Evolutionary conservation across 75 land plant species (phyloP).

Genomic region (Ceratopteris richardii): DNA sequence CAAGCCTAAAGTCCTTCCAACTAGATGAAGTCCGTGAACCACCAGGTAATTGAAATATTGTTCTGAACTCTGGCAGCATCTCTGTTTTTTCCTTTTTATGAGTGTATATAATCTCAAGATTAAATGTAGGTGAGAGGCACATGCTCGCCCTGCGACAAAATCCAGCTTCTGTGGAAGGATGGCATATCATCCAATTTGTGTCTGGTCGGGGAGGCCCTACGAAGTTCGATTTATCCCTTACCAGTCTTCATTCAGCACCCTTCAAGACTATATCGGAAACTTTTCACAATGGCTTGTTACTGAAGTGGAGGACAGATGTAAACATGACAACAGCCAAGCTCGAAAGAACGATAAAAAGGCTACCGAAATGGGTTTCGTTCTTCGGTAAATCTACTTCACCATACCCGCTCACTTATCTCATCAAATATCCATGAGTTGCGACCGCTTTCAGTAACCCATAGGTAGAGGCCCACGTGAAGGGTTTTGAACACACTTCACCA

Average conservation of each 20-base stretch:
- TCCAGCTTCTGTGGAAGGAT: conserved; percentile 38
- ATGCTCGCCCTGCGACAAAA: conserved; percentile 35
- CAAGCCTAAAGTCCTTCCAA: conserved; percentile 48
- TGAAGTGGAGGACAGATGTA: conserved; percentile 83
- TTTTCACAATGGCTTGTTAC: conserved; percentile 15
- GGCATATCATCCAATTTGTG: conserved; percentile 74
- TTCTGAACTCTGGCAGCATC: too few species aligned
- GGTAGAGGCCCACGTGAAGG: too few species aligned
- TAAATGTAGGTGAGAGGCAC: conserved; percentile 36
- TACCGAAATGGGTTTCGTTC: conserved; percentile 76
- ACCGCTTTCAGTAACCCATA: too few species aligned
- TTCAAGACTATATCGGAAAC: conserved; percentile 12
- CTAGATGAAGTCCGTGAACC: conserved; percentile 23
- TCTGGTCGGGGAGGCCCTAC: conserved; percentile 56
- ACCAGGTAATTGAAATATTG: conserved; percentile 8
- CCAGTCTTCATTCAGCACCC: too few species aligned
- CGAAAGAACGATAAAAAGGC: conserved; percentile 39
- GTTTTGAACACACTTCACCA: too few species aligned
- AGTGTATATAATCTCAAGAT: too few species aligned
- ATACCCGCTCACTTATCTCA: conserved; percentile 53
- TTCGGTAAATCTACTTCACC: conserved; percentile 93
- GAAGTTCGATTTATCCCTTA: conserved; percentile 37
- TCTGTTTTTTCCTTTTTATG: too few species aligned
- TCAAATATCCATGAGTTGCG: too few species aligned
- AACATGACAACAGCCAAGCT: conserved; percentile 44